Conservation (phyloP, 2,329 filamentous ascomycete species). For the Colletotrichum simmondsii region DNA sequence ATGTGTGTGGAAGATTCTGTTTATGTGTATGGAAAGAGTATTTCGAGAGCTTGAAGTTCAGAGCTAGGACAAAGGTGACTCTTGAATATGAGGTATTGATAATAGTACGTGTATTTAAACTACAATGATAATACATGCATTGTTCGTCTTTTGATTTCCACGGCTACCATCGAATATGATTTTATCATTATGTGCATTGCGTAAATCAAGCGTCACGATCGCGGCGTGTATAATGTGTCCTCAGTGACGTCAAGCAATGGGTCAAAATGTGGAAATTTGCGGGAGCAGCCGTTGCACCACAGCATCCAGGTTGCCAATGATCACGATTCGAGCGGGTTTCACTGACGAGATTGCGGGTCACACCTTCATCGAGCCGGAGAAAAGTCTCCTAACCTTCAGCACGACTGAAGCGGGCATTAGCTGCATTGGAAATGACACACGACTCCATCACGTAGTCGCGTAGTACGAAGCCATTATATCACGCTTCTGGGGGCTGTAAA, state of each 20-base stretch:
- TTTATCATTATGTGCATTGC: neutral
- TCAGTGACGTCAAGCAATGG: constrained; percentile 11
- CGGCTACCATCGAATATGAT: neutral
- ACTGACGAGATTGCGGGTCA: neutral
- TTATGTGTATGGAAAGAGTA: too few relatives aligned
- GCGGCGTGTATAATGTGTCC: neutral
- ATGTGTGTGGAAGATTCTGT: too few relatives aligned
- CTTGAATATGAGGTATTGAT: too few relatives aligned
- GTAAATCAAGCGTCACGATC: neutral
- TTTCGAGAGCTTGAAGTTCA: neutral
- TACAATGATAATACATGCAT: neutral
- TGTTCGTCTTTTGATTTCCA: neutral
- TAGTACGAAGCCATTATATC: too few relatives aligned
- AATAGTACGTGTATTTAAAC: neutral
- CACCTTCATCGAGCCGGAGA: neutral
- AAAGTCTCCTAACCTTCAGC: neutral
- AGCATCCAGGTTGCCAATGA: neutral
- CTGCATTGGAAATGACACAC: too few relatives aligned
- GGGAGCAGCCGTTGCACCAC: neutral
- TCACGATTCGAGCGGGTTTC: neutral
- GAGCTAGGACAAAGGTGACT: too few relatives aligned
- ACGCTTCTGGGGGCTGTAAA: too few relatives aligned
- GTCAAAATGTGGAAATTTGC: constrained; percentile 10
- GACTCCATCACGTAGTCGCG: too few relatives aligned
- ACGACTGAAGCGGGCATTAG: too few relatives aligned